Evolutionary conservation across 2,329 filamentous ascomycete species (phyloP), one percentile per base, ranked within the genome.

Genomic region (Colletotrichum falcatum): DNA sequence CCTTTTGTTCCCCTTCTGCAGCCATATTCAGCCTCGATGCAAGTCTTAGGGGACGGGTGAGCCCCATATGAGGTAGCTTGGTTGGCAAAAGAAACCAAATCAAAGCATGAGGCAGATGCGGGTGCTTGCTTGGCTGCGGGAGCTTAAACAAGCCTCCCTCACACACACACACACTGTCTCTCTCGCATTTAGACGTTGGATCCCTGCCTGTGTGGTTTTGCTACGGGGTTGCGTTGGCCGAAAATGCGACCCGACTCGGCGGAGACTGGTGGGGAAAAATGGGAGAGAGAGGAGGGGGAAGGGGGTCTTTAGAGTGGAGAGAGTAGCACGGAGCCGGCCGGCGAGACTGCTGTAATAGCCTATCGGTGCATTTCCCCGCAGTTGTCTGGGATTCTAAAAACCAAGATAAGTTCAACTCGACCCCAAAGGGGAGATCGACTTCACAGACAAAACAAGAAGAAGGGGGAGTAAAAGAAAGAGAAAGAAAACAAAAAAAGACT

Each of bases 171-270:
- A 33, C 30, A 33, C 30, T 33, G n/a, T n/a, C 7, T 33, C 4
- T 7, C 28, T 67, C 48, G 58, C 51, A 61, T 54, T n/a, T 42
- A 44, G 39, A 30, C 48, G 44, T 28, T 39, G 20, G 33, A 42
- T 56, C 64, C 67, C 53, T 70, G 68, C 62, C 58, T 33, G 46
- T 62, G 68, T n/a, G 44, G 39, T 28, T 3, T 33, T 33, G 30
- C 30, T 70, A 70, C 68, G 68, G 63, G 58, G 68, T 67, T 67
- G 61, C 51, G 64, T 58, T 67, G 68, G 62, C 53, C 53, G 48
- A 11, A 7, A 67, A 63, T 23, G 42, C 23, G 11, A 35, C n/a
- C 23, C 11, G 67, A 67, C 67, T 59, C 58, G 35, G 23, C 58
- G 28, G 56, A 58, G 30, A 46, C 3, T 4, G 14, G 16, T 11